These are phyloP conservation scores for Linaria vulgaris DNA, from an alignment of 257 asterid species.

Conservation along the genomic window DNA sequence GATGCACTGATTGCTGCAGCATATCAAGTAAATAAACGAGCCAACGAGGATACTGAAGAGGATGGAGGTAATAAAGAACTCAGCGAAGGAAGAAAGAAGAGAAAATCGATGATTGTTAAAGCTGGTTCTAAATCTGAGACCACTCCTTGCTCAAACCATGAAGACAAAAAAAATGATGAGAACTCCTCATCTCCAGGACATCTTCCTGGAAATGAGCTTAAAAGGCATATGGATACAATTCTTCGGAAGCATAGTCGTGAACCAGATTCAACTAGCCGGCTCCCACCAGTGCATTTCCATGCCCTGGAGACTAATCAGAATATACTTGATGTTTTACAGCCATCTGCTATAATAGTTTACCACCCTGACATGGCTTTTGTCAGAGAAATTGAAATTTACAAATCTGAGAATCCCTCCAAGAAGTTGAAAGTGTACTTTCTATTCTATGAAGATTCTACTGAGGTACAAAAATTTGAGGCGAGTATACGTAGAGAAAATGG, in stretches of 20 bases:
- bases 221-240: slow-evolving; percentile 36
- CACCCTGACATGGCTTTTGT: slow-evolving; percentile 90
- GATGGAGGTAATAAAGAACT: slow-evolving; percentile 40
- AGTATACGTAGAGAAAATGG: slow-evolving; percentile 87
- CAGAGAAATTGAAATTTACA: slow-evolving; percentile 88
- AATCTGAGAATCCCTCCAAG: slow-evolving; percentile 80
- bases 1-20: slow-evolving; percentile 91
- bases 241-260: slow-evolving; percentile 57
- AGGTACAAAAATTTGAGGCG: slow-evolving; percentile 92
- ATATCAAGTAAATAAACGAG: slow-evolving; percentile 54
- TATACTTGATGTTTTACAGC: slow-evolving; percentile 78
- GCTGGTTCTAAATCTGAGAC: slow-evolving; percentile 43
- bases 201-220: slow-evolving; percentile 34
- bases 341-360: slow-evolving; percentile 80
- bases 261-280: slow-evolving; percentile 35
- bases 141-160: slow-evolving; percentile 36
- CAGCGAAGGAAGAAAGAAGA: slow-evolving; percentile 49
- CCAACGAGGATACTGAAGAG: slow-evolving; percentile 39
- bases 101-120: slow-evolving; percentile 37
- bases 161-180: slow-evolving; percentile 28
- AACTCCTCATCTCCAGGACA: slow-evolving; percentile 29
- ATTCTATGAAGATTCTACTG: slow-evolving; percentile 91
- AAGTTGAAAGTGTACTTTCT: slow-evolving; percentile 81
- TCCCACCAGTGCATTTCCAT: slow-evolving; percentile 71
- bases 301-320: slow-evolving; percentile 80